Conservation (phyloP, 2,329 filamentous ascomycete species). For the Neonectria magnoliae region DNA sequence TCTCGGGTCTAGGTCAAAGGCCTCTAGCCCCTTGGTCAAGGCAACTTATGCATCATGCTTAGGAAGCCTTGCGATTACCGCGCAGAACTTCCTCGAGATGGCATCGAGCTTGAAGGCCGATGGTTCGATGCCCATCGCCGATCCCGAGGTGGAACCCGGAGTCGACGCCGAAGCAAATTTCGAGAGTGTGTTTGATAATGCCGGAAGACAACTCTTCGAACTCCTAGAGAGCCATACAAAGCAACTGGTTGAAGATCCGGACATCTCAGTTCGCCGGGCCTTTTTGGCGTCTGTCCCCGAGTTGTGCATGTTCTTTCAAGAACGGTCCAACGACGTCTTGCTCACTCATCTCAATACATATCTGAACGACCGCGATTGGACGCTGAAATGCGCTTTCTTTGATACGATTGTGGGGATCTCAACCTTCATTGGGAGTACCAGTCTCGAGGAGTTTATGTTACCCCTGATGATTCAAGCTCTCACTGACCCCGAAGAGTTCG, state of each 20-base stretch:
- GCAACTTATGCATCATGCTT: conserved; percentile 94
- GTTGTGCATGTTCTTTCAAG: conserved; percentile 92
- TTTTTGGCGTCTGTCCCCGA: conserved; percentile 92
- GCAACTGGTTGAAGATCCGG: conserved; percentile 84
- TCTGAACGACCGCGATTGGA: conserved; percentile 95
- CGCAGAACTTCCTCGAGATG: conserved; percentile 87
- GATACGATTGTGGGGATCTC: conserved; percentile 94
- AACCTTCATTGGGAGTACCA: conserved; percentile 87
- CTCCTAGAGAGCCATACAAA: conserved; percentile 91
- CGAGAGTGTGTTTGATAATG: conserved; percentile 86
- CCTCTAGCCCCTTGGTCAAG: conserved; percentile 75
- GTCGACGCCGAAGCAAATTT: conserved; percentile 74
- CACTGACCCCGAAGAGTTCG: conserved; percentile 91
- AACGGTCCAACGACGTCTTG: conserved; percentile 95
- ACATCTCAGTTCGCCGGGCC: conserved; percentile 86
- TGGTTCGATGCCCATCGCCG: conserved; percentile 78
- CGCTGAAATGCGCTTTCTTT: conserved; percentile 95
- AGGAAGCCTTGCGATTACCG: conserved; percentile 86
- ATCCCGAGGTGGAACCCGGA: conserved; percentile 82
- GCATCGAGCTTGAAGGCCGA: conserved; percentile 88
- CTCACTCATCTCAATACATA: conserved; percentile 97
- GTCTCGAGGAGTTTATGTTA: conserved; percentile 92
- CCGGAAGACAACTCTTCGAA: conserved; percentile 82
- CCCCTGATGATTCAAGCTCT: conserved; percentile 96
- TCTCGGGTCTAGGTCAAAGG: conserved; percentile 55